A percentile compares a stretch with the other conserved stretches of the same genome.
phyloP scores from a whole-genome alignment of 495 filamentous ascomycete species.

The Penicillium cataractarum region DNA sequence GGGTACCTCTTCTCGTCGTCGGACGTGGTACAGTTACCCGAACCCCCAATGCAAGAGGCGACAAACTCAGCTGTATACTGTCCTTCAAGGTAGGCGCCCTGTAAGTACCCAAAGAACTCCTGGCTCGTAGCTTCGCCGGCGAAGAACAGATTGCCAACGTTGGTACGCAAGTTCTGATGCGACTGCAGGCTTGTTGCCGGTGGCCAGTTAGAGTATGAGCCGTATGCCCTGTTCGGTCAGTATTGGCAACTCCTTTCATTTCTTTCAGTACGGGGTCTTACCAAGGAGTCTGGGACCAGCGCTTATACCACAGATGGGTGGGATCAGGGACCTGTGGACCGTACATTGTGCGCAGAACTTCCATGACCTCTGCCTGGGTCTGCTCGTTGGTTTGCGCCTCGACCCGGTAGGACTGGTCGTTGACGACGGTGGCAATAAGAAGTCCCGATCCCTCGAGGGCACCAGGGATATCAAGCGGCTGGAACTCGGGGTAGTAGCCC shows the following conservation, averaged over 20 bases:
- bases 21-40: constrained; percentile 14
- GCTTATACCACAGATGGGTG: no score
- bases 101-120: constrained; percentile 74
- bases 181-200: constrained; percentile 63
- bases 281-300: no score
- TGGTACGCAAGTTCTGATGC: constrained; percentile 76
- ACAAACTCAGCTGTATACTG: no score
- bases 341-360: constrained; percentile 67
- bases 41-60: no score
- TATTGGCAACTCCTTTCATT: no score
- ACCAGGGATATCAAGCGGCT: constrained; percentile 64
- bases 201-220: constrained; percentile 79
- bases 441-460: no score
- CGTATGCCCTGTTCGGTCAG: constrained; percentile 57
- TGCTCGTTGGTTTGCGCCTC: constrained; percentile 65
- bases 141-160: constrained; percentile 67
- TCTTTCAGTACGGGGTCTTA: no score
- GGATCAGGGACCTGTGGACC: constrained; percentile 66
- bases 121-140: constrained; percentile 73
- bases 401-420: constrained; percentile 60
- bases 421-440: constrained; percentile 54
- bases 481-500: constrained; percentile 74
- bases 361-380: constrained; percentile 64
- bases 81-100: constrained; percentile 53
- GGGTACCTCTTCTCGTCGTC: constrained; percentile 3